Percentiles rank a stretch among this genome's conserved stretches.
Evolutionary conservation across 352 stramenopile genomes (phyloP).

Genomic region (Phytopythium chamaehyphon): DNA sequence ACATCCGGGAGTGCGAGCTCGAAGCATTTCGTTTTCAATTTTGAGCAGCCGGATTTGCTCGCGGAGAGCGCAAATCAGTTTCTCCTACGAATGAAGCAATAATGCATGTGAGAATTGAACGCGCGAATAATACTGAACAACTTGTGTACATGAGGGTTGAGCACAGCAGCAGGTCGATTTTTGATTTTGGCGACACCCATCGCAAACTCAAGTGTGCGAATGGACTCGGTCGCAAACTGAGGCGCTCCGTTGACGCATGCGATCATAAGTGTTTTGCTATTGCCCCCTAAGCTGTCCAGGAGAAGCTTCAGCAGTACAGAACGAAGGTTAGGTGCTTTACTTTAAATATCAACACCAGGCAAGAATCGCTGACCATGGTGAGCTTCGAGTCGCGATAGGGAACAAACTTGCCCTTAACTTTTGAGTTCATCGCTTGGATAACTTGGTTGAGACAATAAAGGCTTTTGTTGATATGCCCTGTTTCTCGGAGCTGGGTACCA

Average conservation of each 20-base stretch:
- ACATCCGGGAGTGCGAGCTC: conserved; percentile 63
- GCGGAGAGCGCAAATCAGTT: conserved; percentile 62
- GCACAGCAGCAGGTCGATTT: conserved; percentile 54
- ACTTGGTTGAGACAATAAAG: conserved; percentile 74
- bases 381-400: conserved; percentile 71
- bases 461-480: conserved; percentile 77
- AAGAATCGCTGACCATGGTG: conserved; percentile 34
- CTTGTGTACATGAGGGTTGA: conserved; percentile 50
- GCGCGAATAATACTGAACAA: background rate
- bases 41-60: conserved; percentile 65
- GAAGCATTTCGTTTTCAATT: conserved; percentile 68
- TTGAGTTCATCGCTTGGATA: conserved; percentile 65
- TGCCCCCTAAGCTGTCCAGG: conserved; percentile 64
- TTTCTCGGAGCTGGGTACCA: conserved; percentile 64
- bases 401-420: conserved; percentile 51
- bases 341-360: background rate
- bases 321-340: background rate
- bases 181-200: conserved; percentile 83
- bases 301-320: conserved; percentile 29
- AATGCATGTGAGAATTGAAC: background rate
- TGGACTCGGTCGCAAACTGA: conserved; percentile 57
- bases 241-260: conserved; percentile 61
- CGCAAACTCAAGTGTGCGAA: conserved; percentile 68
- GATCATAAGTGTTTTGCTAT: conserved; percentile 78
- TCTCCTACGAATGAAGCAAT: conserved; percentile 32